Conservation (phyloP, 805 yeast genomes). For the Candida wancherniae region DNA sequence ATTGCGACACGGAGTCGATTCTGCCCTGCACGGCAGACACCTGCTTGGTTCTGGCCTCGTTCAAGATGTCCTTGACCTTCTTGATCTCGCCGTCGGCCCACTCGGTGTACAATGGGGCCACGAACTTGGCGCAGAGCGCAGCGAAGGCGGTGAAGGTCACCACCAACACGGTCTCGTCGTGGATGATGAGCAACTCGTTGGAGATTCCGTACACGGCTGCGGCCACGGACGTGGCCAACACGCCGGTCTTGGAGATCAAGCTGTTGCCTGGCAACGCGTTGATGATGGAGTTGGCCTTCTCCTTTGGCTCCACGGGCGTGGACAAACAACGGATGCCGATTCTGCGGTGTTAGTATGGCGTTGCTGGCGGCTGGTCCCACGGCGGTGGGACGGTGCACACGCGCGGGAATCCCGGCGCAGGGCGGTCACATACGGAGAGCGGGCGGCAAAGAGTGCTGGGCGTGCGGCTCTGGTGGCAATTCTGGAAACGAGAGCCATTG, state of each 20-base stretch:
- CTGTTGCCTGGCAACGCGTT: conserved; percentile 92
- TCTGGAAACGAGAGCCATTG: conserved; percentile 41
- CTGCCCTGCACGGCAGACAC: conserved; percentile 90
- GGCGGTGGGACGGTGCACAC: no score
- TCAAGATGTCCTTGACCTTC: conserved; percentile 75
- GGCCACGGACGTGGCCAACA: conserved; percentile 91
- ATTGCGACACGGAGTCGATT: conserved; percentile 80
- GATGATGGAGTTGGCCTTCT: conserved; percentile 83
- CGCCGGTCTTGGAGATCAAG: conserved; percentile 85
- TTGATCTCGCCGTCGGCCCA: conserved; percentile 86
- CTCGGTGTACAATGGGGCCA: conserved; percentile 91
- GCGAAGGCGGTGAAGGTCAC: conserved; percentile 75
- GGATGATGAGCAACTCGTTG: conserved; percentile 86
- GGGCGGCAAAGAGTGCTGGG: conserved; percentile 38
- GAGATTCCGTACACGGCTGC: conserved; percentile 93
- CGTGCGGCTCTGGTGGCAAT: conserved; percentile 41
- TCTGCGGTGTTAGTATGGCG: conserved; percentile 35
- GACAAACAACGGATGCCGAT: conserved; percentile 64
- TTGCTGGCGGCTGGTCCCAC: background rate
- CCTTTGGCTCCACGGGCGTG: conserved; percentile 77
- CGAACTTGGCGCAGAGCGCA: conserved; percentile 72
- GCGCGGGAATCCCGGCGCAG: no score
- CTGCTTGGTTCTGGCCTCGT: conserved; percentile 85
- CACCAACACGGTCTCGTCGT: conserved; percentile 87
- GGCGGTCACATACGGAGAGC: conserved; percentile 47